phyloP scores from a whole-genome alignment of 1,284 basidiomycete species.

The Trametes polyzona region DNA sequence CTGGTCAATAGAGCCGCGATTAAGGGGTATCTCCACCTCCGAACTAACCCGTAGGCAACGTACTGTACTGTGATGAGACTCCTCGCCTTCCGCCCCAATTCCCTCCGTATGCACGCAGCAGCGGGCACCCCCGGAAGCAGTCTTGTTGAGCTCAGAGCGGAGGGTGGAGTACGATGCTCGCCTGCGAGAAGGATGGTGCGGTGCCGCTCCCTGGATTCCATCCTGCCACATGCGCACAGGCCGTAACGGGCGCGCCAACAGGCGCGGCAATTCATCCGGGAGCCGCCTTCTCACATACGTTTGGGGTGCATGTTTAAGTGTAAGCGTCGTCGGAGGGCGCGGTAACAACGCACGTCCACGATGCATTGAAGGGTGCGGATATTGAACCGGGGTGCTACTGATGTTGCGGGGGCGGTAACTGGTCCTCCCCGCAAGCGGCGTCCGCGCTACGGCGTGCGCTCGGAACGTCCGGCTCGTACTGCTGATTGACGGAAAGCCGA shows the following conservation, averaged over 20 bases:
- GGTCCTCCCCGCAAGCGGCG: not conserved
- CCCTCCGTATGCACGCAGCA: too few species aligned
- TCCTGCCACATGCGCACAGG: too few species aligned
- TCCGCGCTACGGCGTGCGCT: conserved; percentile 10
- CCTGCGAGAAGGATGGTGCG: not conserved
- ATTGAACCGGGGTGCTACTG: conserved; percentile 14
- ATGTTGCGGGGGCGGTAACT: conserved; percentile 6
- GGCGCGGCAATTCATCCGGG: not conserved
- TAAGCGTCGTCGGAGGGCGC: too few species aligned
- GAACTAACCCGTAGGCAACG: too few species aligned
- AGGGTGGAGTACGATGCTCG: not conserved
- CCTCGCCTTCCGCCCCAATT: too few species aligned
- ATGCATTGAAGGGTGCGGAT: conserved; percentile 2
- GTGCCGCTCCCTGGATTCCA: too few species aligned
- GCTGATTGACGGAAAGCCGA: conserved; percentile 16
- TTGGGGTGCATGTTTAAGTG: conserved; percentile 1
- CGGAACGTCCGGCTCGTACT: conserved; percentile 20
- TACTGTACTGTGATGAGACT: too few species aligned
- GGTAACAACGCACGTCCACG: not conserved
- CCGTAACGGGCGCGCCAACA: not conserved
- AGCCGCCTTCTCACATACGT: not conserved
- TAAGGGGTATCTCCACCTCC: too few species aligned
- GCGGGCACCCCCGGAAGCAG: too few species aligned
- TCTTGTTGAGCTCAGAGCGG: too few species aligned
- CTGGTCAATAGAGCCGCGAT: not conserved